Percentiles rank a stretch among this genome's conserved stretches.
Evolutionary conservation across 495 filamentous ascomycete species (phyloP).

Genomic region (Trichoderma reesei): DNA sequence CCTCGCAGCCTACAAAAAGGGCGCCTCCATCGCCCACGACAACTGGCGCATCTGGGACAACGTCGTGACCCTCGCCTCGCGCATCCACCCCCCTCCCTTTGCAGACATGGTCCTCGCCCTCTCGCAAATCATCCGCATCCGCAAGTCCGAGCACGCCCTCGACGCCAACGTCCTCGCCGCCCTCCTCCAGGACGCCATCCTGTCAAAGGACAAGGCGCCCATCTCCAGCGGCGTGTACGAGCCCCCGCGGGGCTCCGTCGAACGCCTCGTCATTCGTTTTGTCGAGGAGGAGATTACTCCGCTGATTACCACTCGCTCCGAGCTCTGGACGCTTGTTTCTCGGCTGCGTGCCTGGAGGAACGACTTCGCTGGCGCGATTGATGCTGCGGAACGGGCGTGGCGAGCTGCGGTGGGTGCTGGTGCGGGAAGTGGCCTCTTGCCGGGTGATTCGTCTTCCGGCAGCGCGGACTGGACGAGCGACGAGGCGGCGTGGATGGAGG

Average conservation of each 20-base stretch:
- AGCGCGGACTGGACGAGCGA: constrained; percentile 35
- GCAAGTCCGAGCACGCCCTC: constrained; percentile 62
- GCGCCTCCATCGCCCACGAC: constrained; percentile 67
- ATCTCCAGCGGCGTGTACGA: constrained; percentile 30
- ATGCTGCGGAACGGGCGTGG: constrained; percentile 84
- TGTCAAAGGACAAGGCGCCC: constrained; percentile 23
- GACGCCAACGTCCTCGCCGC: constrained; percentile 62
- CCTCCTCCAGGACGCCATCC: constrained; percentile 60
- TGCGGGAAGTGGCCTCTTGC: constrained; percentile 16
- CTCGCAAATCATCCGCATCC: constrained; percentile 62
- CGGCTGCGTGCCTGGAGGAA: constrained; percentile 60
- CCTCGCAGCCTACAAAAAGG: constrained; percentile 73
- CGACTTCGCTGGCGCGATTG: constrained; percentile 59
- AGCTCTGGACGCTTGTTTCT: constrained; percentile 65
- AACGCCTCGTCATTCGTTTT: constrained; percentile 54
- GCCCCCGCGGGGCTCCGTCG: constrained; percentile 35
- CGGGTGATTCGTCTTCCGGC: constrained; percentile 11
- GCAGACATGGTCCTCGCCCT: constrained; percentile 64
- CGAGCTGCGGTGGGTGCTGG: constrained; percentile 48
- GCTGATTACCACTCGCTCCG: constrained; percentile 67
- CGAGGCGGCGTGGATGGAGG: constrained; percentile 43
- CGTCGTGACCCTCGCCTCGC: constrained; percentile 72
- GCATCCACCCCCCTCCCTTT: constrained; percentile 63
- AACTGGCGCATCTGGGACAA: constrained; percentile 95
- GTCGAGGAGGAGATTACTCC: constrained; percentile 64